Base-by-base conservation (phyloP, 768 basidiomycete genomes). In the Lentinula aciculospora region DNA sequence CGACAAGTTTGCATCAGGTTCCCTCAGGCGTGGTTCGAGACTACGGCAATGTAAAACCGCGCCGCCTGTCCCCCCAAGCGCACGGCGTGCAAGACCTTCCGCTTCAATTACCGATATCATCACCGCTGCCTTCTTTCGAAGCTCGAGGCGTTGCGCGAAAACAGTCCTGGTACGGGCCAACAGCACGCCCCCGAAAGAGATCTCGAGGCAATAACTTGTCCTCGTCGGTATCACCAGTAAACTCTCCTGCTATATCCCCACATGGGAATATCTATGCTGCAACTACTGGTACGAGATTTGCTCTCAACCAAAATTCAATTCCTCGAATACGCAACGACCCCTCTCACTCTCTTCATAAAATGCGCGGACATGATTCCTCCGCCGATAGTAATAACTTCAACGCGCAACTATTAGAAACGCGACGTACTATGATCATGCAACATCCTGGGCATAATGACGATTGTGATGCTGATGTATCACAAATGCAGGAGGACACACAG, bases 81-180 rank as follows among this genome's bases (percentile, higher is more conserved):
- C 46, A 15, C n/a, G 9, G 10, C 34, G 36, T 21, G 6, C 51
- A 53, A 28, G 39, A 37, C 39, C 8, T 21, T 21, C 5, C 51
- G 3, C 34, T 34, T 53, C 36, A 4, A 19, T 13, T 23, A n/a
- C 17, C 51, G 7, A 15, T 10, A 31, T 34, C 32, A 5, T 50
- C 49, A 21, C 29, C n/a, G 9, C 3, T 31, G 10, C 19, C 34
- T 39, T 36, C 32, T 9, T 23, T 12, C 12, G 51, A 28, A 9
- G 21, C 8, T 13, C 34, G 7, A 3, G 12, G 29, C 1, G 3
- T 12, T 32, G 36, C 4, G 13, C 51, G 51, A 12, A 53, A 36
- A 37, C 51, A 53, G 25, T 40, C 51, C 19, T 53, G 51, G 51
- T 53, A 53, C 12, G 51, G n/a, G 19, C 42, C 42, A 44, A 44